phyloP scores from a whole-genome alignment of 257 asterid genomes.

The Solanum sejunctum region DNA sequence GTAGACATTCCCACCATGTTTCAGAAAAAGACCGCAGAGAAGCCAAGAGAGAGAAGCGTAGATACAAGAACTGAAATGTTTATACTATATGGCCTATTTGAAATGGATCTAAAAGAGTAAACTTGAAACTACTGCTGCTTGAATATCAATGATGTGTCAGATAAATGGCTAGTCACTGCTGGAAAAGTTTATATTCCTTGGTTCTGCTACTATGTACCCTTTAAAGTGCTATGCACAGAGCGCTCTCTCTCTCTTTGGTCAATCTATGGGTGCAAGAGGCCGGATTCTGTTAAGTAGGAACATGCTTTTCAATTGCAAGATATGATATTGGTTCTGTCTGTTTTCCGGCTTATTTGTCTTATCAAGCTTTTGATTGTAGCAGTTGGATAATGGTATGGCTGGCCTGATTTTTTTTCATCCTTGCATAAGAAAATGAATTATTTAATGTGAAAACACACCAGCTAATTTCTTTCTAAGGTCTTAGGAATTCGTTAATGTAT shows the following conservation, averaged over 20 bases:
- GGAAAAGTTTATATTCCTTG: not conserved
- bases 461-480: not conserved
- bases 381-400: not conserved
- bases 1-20: slow-evolving; percentile 38
- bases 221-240: not conserved
- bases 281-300: not conserved
- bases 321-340: not conserved
- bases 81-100: not conserved
- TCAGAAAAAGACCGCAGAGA: slow-evolving; percentile 37
- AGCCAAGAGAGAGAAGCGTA: slow-evolving; percentile 34
- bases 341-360: not conserved
- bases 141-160: not conserved
- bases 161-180: not conserved
- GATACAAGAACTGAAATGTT: slow-evolving; percentile 10
- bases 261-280: not conserved
- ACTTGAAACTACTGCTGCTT: not conserved
- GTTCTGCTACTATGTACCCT: not conserved
- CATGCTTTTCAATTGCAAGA: not conserved
- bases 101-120: not conserved
- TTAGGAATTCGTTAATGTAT: not conserved
- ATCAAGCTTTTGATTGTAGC: not conserved
- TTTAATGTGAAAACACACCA: not conserved
- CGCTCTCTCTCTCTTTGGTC: not conserved
- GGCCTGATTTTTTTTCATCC: not conserved
- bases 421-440: not conserved